A percentile compares a stretch with the other conserved stretches of the same genome.
Evolutionary conservation across 2,329 filamentous ascomycete genomes (phyloP).

Genomic region (Clarireedia hainanense): DNA sequence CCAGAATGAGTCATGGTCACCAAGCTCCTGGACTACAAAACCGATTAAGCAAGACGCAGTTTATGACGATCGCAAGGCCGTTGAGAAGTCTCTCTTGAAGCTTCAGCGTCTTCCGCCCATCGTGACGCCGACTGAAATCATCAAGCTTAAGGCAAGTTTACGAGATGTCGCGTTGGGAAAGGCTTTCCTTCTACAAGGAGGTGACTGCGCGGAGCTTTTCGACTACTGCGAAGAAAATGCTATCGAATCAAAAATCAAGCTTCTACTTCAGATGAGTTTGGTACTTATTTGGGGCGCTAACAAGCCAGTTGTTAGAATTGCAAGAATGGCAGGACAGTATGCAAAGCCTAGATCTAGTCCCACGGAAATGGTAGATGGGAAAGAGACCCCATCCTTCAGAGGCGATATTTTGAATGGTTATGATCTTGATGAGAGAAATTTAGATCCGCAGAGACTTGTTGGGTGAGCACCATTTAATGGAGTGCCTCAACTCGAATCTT

Average conservation of each 20-base stretch:
- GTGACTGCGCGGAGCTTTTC: constrained; percentile 95
- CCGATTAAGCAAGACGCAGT: constrained; percentile 70
- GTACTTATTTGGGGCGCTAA: constrained; percentile 83
- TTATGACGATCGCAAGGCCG: constrained; percentile 55
- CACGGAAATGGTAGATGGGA: constrained; percentile 72
- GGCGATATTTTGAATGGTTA: constrained; percentile 95
- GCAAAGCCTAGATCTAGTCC: constrained; percentile 90
- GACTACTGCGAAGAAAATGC: constrained; percentile 86
- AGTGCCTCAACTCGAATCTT: background rate
- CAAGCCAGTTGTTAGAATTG: constrained; percentile 84
- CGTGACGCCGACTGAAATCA: constrained; percentile 74
- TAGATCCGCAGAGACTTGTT: constrained; percentile 79
- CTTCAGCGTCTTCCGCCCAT: constrained; percentile 66
- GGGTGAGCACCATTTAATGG: constrained; percentile 36
- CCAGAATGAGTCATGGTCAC: constrained; percentile 39
- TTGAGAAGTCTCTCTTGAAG: constrained; percentile 54
- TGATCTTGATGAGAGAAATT: constrained; percentile 61
- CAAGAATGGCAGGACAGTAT: constrained; percentile 94
- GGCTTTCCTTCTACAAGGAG: constrained; percentile 90
- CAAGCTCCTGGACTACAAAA: constrained; percentile 66
- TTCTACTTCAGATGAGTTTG: constrained; percentile 93
- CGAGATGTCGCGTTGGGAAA: constrained; percentile 83
- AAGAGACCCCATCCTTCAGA: constrained; percentile 79
- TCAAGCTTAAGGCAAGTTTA: constrained; percentile 68
- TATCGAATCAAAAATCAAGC: constrained; percentile 94